A percentile compares a stretch with the other conserved stretches of the same genome.
These are phyloP conservation scores for Eutrema salsugineum DNA, from an alignment of 441 rosid genomes.

Conservation along the genomic window DNA sequence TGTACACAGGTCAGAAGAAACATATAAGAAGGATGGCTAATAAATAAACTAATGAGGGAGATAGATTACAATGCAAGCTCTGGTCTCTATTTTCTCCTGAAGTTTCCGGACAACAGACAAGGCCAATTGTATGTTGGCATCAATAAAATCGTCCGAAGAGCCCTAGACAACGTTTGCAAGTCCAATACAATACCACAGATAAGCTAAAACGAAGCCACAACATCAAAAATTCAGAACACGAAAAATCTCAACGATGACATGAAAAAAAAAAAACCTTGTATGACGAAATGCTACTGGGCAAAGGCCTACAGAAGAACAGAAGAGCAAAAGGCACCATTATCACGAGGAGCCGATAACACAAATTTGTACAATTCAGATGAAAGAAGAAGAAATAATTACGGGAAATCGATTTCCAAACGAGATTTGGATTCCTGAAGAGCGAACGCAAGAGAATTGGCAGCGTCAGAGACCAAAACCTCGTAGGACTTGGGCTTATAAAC, in stretches of 20 bases:
- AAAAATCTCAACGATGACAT: neutral
- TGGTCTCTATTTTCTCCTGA: constrained; percentile 60
- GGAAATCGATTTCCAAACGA: constrained; percentile 88
- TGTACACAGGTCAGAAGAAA: neutral
- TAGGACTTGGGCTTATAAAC: constrained; percentile 89
- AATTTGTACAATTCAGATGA: neutral
- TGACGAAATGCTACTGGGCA: constrained; percentile 85
- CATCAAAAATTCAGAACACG: neutral
- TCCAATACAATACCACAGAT: constrained; percentile 25
- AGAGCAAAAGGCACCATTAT: neutral
- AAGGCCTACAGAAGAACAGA: constrained; percentile 55
- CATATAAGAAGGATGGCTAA: neutral
- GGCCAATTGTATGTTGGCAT: constrained; percentile 89
- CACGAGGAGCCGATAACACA: neutral
- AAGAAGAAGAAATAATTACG: constrained; percentile 39
- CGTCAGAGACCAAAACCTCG: constrained; percentile 75
- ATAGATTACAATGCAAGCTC: constrained; percentile 78
- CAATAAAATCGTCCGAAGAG: constrained; percentile 92
- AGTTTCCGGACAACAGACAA: constrained; percentile 78
- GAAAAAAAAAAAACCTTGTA: constrained; percentile 55
- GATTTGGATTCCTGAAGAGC: constrained; percentile 76
- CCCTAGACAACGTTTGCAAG: constrained; percentile 64
- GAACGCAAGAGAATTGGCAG: constrained; percentile 67
- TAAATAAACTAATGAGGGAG: neutral
- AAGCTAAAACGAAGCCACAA: neutral